Evolutionary conservation across 2,329 filamentous ascomycete species (phyloP), one percentile per base, ranked within the genome.

Genomic region (Ilyonectria destructans): DNA sequence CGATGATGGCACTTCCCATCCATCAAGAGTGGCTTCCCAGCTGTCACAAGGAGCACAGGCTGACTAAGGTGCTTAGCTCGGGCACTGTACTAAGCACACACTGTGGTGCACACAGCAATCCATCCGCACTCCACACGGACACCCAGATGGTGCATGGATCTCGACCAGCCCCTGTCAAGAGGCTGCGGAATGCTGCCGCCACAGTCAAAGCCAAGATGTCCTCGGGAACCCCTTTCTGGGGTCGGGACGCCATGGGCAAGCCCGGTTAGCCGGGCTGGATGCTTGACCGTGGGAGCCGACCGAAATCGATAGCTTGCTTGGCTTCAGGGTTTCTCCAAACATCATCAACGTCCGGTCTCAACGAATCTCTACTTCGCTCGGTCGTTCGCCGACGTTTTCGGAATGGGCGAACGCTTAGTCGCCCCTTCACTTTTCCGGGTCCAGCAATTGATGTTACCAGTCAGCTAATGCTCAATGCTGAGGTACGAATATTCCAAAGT

Each of bases 121-220:
- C 31, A 48, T 46, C 65, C 46, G 19, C 19, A 46, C 70, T 61
- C 68, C 59, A 57, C 52, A 49, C 54, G 19, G 19, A 35, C 31
- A 51, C 45, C n/a, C 26, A 69, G 65, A 66, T 68, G 58, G 58
- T 35, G 66, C 65, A 62, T 63, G 71, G 69, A 73, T 75, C 74
- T 67, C 59, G 31, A 51, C 60, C 49, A 48, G 45, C 65, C 73
- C 73, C 68, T 75, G 70, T 71, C 59, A 57, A 70, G 65, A 72
- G 70, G 74, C 73, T 75, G 74, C 74, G 74, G 74, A 76, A 76
- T 71, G 69, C 72, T 76, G 64, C 74, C 74, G 70, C 73, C 74
- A 75, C 74, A 68, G 54, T 58, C 55, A 68, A 67, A 71, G 70
- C 73, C 66, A 75, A 74, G 66, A 67, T 29, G 55, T 55, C 52